Evolutionary conservation across 192 early-diverging fungal species (phyloP).

Genomic region (Entomortierella beljakovae): DNA sequence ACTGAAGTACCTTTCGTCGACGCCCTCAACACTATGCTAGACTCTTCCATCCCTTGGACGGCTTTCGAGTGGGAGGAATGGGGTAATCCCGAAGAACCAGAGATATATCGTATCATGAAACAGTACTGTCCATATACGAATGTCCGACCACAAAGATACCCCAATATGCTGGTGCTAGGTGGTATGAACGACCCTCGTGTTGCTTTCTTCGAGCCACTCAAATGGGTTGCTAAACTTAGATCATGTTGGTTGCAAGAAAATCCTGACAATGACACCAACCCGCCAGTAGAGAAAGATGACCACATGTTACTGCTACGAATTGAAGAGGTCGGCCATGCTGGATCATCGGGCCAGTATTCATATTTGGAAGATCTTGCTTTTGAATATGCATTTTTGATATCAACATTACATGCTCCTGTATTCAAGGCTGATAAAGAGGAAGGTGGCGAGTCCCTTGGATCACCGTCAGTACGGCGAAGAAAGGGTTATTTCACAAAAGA

Average conservation of each 20-base stretch:
- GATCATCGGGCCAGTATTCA: constrained; percentile 55
- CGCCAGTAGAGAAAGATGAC: background rate
- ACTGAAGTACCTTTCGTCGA: constrained; percentile 89
- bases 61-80: constrained; percentile 80
- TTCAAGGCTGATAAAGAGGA: constrained; percentile 38
- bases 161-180: constrained; percentile 78
- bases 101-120: constrained; percentile 65
- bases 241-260: constrained; percentile 15
- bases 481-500: constrained; percentile 31
- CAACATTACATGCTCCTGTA: constrained; percentile 56
- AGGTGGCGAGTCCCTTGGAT: constrained; percentile 10
- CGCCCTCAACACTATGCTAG: constrained; percentile 86
- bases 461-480: constrained; percentile 19
- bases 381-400: constrained; percentile 66
- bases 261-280: background rate
- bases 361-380: constrained; percentile 60
- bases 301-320: constrained; percentile 57
- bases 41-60: constrained; percentile 78
- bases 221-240: constrained; percentile 83
- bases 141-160: constrained; percentile 53
- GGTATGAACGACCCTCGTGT: constrained; percentile 89
- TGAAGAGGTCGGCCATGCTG: constrained; percentile 64
- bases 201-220: constrained; percentile 84
- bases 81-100: constrained; percentile 71
- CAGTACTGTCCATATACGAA: constrained; percentile 80